These are phyloP conservation scores for Trichoderma guizhouense DNA, from an alignment of 2,329 filamentous ascomycete species.

Conservation along the genomic window DNA sequence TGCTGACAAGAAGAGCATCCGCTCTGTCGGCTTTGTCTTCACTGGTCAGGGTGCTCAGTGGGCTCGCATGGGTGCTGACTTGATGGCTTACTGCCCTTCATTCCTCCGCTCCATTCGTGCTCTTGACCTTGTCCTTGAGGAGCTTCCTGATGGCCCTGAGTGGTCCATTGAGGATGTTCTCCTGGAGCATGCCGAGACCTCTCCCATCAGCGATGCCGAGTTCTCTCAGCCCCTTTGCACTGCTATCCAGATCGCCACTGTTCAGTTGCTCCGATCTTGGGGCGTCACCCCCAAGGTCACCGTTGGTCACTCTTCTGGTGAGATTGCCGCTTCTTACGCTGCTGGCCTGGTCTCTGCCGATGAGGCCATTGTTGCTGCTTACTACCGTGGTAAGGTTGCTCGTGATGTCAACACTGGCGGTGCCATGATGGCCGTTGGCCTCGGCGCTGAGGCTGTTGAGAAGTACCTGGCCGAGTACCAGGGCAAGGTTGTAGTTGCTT, in stretches of 20 bases:
- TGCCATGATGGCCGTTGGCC: slow-evolving; percentile 40
- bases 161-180: slow-evolving; percentile 8
- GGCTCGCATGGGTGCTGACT: slow-evolving; percentile 29
- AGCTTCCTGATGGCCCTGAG: not conserved
- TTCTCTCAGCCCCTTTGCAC: slow-evolving; percentile 31
- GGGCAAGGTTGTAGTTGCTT: slow-evolving; percentile 25
- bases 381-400: slow-evolving; percentile 35
- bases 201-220: slow-evolving; percentile 16
- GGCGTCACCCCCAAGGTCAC: slow-evolving; percentile 34
- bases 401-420: slow-evolving; percentile 19
- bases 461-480: slow-evolving; percentile 18
- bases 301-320: slow-evolving; percentile 43
- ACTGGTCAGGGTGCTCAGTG: slow-evolving; percentile 37
- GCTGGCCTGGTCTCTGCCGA: slow-evolving; percentile 33
- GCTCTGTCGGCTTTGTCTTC: slow-evolving; percentile 26
- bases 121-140: not conserved
- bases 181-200: not conserved
- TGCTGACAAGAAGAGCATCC: not conserved
- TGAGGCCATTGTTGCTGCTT: slow-evolving; percentile 39
- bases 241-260: slow-evolving; percentile 35
- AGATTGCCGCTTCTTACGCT: slow-evolving; percentile 45
- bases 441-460: slow-evolving; percentile 26
- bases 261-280: slow-evolving; percentile 12
- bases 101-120: slow-evolving; percentile 8
- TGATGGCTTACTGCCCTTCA: slow-evolving; percentile 18